Evolutionary conservation across 768 basidiomycete genomes (phyloP).

Genomic region (Panaeolus cyanescens): DNA sequence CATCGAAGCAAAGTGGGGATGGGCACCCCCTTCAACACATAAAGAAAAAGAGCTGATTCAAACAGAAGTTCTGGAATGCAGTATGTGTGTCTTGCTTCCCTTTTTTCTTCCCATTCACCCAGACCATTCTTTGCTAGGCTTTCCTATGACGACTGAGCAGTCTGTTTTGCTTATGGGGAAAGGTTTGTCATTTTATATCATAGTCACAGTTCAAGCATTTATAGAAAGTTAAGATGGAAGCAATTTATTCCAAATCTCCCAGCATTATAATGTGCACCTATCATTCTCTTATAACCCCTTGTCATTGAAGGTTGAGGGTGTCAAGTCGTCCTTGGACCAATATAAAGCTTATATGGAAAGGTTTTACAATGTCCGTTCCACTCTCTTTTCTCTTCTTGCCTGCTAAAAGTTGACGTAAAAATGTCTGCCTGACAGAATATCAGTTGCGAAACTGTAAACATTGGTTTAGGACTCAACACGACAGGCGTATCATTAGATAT

Average conservation of each 20-base stretch:
- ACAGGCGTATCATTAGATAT: slow-evolving; percentile 42
- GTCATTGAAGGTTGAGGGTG: slow-evolving; percentile 59
- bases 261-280: slow-evolving; percentile 60
- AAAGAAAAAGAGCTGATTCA: slow-evolving; percentile 49
- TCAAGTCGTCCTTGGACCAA: slow-evolving; percentile 48
- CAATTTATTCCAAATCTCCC: slow-evolving; percentile 61
- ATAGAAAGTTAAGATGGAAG: slow-evolving; percentile 54
- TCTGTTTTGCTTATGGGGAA: slow-evolving; percentile 74
- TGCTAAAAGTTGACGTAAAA: slow-evolving; percentile 8
- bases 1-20: slow-evolving; percentile 68
- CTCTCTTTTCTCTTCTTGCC: neutral
- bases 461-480: slow-evolving; percentile 15
- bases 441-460: slow-evolving; percentile 32
- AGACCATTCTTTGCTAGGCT: slow-evolving; percentile 37
- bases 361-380: slow-evolving; percentile 49
- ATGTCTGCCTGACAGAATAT: no score
- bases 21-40: slow-evolving; percentile 60
- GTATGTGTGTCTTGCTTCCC: slow-evolving; percentile 35
- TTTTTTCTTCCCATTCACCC: slow-evolving; percentile 4
- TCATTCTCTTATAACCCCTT: slow-evolving; percentile 59
- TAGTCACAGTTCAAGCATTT: neutral
- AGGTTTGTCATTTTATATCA: slow-evolving; percentile 41
- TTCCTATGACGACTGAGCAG: slow-evolving; percentile 57
- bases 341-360: slow-evolving; percentile 45
- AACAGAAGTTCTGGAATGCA: slow-evolving; percentile 46